Conservation (phyloP, 169 alveolate genomes). For the Neospora caninum region DNA sequence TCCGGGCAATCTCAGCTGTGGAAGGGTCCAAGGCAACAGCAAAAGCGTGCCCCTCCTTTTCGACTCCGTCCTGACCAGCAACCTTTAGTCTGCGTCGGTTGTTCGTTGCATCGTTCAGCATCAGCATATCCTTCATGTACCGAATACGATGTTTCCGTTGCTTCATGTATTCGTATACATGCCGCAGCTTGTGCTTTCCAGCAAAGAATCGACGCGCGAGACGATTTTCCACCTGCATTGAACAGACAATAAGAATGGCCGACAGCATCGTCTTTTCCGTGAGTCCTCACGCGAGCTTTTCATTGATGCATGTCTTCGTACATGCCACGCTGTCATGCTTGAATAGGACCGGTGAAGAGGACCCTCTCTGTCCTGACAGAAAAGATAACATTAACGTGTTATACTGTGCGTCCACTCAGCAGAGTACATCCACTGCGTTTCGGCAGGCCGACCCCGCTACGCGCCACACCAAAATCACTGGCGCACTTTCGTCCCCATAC, state of each 20-base stretch:
- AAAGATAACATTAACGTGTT: no score
- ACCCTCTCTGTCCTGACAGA: no score
- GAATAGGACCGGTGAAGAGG: no score
- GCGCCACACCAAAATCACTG: no score
- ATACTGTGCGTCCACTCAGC: no score
- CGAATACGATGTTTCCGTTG: constrained; percentile 39
- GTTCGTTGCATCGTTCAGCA: constrained; percentile 55
- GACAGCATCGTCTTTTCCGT: no score
- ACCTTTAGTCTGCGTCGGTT: not conserved
- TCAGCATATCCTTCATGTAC: constrained; percentile 65
- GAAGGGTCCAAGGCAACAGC: constrained; percentile 52
- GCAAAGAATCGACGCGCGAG: constrained; percentile 61
- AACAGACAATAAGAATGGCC: not conserved
- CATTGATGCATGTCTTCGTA: no score
- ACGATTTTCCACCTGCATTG: constrained; percentile 27
- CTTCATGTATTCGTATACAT: constrained; percentile 51
- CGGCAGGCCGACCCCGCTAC: no score
- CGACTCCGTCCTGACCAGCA: not conserved
- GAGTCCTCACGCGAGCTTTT: no score
- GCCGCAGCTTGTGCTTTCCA: constrained; percentile 50
- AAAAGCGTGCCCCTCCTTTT: constrained; percentile 37
- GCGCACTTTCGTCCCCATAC: no score
- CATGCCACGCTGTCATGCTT: no score
- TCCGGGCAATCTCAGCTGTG: constrained; percentile 29
- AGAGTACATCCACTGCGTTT: no score